A percentile compares a stretch with the other conserved stretches of the same genome.
Evolutionary conservation across 2,329 filamentous ascomycete genomes (phyloP).

Genomic region (Paramyrothecium sp.): DNA sequence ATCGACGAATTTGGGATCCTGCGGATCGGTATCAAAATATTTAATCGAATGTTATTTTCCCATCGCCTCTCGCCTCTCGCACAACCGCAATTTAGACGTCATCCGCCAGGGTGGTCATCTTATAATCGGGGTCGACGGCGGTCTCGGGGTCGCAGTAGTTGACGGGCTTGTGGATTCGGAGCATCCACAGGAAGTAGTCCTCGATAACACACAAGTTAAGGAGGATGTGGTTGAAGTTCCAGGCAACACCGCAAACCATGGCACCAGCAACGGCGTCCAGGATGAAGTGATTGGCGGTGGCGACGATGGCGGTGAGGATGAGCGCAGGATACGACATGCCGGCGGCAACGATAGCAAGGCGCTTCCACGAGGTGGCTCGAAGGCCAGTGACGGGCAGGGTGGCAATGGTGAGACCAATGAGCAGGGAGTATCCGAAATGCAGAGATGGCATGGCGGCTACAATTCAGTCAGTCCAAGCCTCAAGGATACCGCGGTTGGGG

Average conservation of each 20-base stretch:
- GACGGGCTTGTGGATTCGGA: conserved; percentile 65
- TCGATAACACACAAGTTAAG: conserved; percentile 65
- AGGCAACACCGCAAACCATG: conserved; percentile 62
- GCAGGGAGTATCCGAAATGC: conserved; percentile 73
- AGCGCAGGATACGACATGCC: conserved; percentile 63
- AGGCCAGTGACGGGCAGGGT: conserved; percentile 60
- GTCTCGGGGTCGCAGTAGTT: conserved; percentile 36
- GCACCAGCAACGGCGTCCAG: conserved; percentile 70
- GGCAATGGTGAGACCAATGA: conserved; percentile 69
- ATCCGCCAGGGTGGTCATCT: conserved; percentile 17
- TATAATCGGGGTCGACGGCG: conserved; percentile 30
- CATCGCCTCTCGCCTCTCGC: background rate
- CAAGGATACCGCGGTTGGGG: background rate
- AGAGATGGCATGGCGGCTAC: conserved; percentile 71
- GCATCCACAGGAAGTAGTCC: conserved; percentile 63
- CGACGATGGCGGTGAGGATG: conserved; percentile 67
- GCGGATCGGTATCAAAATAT: background rate
- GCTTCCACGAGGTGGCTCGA: conserved; percentile 49
- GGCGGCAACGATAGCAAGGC: conserved; percentile 39
- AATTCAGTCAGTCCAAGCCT: conserved; percentile 7
- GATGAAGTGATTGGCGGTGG: conserved; percentile 72
- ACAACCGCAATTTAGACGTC: conserved; percentile 12
- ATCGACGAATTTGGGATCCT: too few species aligned
- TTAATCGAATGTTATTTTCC: background rate
- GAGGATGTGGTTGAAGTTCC: conserved; percentile 53